phyloP scores from a whole-genome alignment of 2,329 filamentous ascomycete genomes.

The Colletotrichum tabaci region DNA sequence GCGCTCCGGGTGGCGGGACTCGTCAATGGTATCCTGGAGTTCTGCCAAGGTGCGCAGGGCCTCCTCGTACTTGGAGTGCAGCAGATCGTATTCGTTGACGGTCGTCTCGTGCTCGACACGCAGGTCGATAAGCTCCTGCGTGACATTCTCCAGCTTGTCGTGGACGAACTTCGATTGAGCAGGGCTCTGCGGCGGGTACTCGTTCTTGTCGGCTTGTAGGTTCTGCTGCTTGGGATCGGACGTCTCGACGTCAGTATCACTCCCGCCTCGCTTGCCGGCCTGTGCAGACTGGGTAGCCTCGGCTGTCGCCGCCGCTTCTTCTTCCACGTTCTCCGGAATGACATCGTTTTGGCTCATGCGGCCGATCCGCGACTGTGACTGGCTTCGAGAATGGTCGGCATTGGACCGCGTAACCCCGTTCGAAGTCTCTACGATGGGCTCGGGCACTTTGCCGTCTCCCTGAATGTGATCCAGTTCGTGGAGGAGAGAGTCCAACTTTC shows the following conservation, averaged over 20 bases:
- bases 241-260: neutral
- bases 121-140: constrained; percentile 91
- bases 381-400: constrained; percentile 68
- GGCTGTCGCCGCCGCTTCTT: constrained; percentile 47
- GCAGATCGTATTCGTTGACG: constrained; percentile 82
- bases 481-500: constrained; percentile 92
- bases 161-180: constrained; percentile 89
- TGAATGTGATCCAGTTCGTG: constrained; percentile 89
- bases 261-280: constrained; percentile 42
- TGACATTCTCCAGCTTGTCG: constrained; percentile 93
- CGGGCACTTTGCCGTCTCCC: constrained; percentile 65
- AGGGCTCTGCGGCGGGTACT: constrained; percentile 74
- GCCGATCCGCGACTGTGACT: constrained; percentile 56
- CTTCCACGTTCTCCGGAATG: constrained; percentile 69
- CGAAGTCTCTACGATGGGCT: constrained; percentile 52
- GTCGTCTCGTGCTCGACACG: constrained; percentile 92
- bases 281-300: constrained; percentile 46
- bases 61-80: constrained; percentile 92
- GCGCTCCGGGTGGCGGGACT: constrained; percentile 75
- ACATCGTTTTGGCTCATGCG: constrained; percentile 67
- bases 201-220: constrained; percentile 42
- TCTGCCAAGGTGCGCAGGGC: constrained; percentile 86
- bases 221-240: constrained; percentile 39
- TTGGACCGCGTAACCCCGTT: constrained; percentile 61
- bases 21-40: constrained; percentile 87